These are phyloP conservation scores for Sanghuangporus sanghuang DNA, from an alignment of 1,284 basidiomycete genomes.

Conservation along the genomic window DNA sequence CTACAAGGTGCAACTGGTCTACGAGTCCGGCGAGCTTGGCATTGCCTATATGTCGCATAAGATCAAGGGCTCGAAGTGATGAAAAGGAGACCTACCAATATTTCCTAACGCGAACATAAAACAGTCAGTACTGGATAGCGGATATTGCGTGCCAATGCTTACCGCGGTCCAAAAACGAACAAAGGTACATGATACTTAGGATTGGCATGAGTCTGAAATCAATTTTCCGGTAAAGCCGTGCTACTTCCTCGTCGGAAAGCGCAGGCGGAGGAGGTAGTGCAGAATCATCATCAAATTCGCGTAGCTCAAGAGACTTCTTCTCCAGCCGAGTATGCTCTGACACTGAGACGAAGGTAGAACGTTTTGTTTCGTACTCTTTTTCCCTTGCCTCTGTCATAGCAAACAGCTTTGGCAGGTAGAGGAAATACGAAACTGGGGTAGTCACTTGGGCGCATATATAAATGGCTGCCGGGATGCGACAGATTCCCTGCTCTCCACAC, in stretches of 20 bases:
- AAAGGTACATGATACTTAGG: constrained; percentile 56
- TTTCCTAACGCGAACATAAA: constrained; percentile 36
- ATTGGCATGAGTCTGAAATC: constrained; percentile 63
- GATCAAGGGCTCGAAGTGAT: background rate
- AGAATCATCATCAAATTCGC: constrained; percentile 18
- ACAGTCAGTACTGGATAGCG: background rate
- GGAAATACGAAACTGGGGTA: too few species aligned
- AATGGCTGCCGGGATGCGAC: too few species aligned
- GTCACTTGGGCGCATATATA: too few species aligned
- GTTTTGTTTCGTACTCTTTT: too few species aligned
- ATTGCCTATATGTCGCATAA: constrained; percentile 39
- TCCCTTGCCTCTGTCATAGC: too few species aligned
- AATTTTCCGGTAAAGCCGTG: constrained; percentile 57
- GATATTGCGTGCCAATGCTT: background rate
- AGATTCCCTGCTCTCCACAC: too few species aligned
- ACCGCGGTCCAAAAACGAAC: constrained; percentile 43
- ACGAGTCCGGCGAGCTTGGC: constrained; percentile 58
- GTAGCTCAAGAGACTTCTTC: background rate
- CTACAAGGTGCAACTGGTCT: constrained; percentile 48
- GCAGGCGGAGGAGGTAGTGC: constrained; percentile 40
- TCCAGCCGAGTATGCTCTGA: too few species aligned
- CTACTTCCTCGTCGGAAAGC: constrained; percentile 49
- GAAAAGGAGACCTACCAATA: constrained; percentile 38
- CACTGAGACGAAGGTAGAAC: too few species aligned
- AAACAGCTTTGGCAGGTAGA: too few species aligned